phyloP scores from a whole-genome alignment of 441 rosid species.

The Jatropha multifida region DNA sequence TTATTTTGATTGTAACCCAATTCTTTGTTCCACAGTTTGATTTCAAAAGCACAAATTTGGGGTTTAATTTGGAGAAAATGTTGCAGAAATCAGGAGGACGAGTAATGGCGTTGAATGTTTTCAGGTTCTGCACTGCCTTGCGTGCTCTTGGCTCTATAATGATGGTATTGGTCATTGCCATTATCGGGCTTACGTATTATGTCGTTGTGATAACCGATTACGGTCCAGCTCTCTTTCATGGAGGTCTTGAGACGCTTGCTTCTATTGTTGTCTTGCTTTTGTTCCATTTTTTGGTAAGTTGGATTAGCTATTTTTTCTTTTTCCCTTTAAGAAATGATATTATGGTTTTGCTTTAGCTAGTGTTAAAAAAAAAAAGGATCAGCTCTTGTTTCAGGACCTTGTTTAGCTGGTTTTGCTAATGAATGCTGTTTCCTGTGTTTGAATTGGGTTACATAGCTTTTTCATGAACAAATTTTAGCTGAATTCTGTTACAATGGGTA shows the following conservation, averaged over 20 bases:
- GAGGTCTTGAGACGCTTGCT: conserved; percentile 49
- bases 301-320: neutral
- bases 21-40: conserved; percentile 6
- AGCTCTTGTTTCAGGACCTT: neutral
- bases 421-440: neutral
- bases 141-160: conserved; percentile 80
- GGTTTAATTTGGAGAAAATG: neutral
- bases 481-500: neutral
- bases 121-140: conserved; percentile 74
- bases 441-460: neutral
- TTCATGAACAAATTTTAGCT: neutral
- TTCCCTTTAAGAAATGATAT: neutral
- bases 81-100: conserved; percentile 19
- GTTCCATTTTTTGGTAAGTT: conserved; percentile 66
- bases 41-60: neutral
- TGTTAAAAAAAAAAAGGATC: neutral
- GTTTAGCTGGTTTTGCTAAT: neutral
- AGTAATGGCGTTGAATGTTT: conserved; percentile 74
- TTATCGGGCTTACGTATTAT: conserved; percentile 68
- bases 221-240: conserved; percentile 60
- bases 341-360: neutral
- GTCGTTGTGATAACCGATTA: conserved; percentile 56
- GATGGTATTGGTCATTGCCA: conserved; percentile 64
- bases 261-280: conserved; percentile 49
- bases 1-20: neutral